phyloP scores from a whole-genome alignment of 148 eudicot species.

The Amaranthus hypochondriacus region DNA sequence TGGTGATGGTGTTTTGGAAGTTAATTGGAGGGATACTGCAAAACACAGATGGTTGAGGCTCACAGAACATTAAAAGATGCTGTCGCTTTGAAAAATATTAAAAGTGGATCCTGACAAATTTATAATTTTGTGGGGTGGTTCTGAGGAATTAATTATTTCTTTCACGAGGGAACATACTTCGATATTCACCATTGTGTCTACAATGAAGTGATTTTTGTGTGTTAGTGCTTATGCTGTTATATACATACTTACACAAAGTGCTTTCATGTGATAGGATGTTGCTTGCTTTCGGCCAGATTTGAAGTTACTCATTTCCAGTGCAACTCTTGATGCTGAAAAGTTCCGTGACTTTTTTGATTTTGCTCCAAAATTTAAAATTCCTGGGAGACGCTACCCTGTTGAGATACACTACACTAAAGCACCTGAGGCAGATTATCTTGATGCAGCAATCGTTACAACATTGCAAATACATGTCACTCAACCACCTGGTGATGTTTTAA shows the following conservation, averaged over 20 bases:
- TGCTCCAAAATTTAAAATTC: slow-evolving; percentile 71
- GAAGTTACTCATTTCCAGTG: slow-evolving; percentile 70
- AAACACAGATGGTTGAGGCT: too few relatives aligned
- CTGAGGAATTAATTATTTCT: too few relatives aligned
- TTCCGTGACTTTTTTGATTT: slow-evolving; percentile 70
- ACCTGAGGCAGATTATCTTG: slow-evolving; percentile 86
- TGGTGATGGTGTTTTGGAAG: too few relatives aligned
- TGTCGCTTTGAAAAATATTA: too few relatives aligned
- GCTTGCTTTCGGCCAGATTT: slow-evolving; percentile 67
- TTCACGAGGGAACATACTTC: not conserved
- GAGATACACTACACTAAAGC: slow-evolving; percentile 79
- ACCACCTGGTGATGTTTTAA: slow-evolving; percentile 64
- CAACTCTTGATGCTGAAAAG: slow-evolving; percentile 73
- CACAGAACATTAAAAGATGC: too few relatives aligned
- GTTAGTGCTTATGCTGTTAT: not conserved
- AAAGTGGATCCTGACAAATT: too few relatives aligned
- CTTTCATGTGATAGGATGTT: slow-evolving; percentile 44
- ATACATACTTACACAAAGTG: not conserved
- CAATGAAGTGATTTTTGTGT: not conserved
- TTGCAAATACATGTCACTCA: slow-evolving; percentile 80
- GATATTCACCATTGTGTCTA: not conserved
- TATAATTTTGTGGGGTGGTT: too few relatives aligned
- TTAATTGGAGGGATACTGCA: too few relatives aligned
- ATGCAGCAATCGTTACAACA: slow-evolving; percentile 82
- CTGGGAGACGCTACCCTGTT: slow-evolving; percentile 75